Conservation (phyloP, 345 rosid genomes). For the Eucalyptus grandis region DNA sequence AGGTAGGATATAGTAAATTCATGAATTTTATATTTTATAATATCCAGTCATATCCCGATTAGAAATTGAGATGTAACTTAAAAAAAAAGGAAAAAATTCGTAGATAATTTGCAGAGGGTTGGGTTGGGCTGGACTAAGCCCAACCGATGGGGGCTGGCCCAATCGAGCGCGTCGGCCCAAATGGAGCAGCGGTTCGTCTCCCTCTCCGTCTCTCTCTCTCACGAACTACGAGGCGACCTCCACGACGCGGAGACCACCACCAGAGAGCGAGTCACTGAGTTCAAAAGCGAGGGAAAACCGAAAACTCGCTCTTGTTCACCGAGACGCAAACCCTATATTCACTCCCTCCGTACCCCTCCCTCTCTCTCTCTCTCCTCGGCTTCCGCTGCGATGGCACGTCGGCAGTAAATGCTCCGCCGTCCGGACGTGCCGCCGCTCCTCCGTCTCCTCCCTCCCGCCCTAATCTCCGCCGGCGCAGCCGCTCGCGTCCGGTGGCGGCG, state of each 20-base stretch:
- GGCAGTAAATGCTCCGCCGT: background rate
- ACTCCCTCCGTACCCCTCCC: background rate
- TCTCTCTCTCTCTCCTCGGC: background rate
- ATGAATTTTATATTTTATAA: too few relatives aligned
- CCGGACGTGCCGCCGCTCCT: background rate
- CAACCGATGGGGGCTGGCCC: background rate
- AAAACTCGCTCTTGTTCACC: background rate
- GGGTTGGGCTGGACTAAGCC: background rate
- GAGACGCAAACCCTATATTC: background rate
- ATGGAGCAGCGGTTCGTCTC: background rate
- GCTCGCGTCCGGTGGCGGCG: background rate
- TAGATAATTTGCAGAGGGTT: background rate
- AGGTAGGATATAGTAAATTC: too few relatives aligned
- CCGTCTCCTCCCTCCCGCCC: background rate
- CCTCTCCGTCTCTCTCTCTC: background rate
- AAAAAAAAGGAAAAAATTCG: background rate
- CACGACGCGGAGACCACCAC: background rate
- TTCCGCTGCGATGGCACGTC: background rate
- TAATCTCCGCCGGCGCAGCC: background rate
- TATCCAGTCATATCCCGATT: accelerated
- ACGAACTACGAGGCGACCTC: background rate
- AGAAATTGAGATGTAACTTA: too few relatives aligned
- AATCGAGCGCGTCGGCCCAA: background rate
- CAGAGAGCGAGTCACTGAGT: background rate
- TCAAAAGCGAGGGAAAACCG: background rate